Conservation (phyloP, 108 stramenopile genomes). For the Nitzschia inconspicua region DNA sequence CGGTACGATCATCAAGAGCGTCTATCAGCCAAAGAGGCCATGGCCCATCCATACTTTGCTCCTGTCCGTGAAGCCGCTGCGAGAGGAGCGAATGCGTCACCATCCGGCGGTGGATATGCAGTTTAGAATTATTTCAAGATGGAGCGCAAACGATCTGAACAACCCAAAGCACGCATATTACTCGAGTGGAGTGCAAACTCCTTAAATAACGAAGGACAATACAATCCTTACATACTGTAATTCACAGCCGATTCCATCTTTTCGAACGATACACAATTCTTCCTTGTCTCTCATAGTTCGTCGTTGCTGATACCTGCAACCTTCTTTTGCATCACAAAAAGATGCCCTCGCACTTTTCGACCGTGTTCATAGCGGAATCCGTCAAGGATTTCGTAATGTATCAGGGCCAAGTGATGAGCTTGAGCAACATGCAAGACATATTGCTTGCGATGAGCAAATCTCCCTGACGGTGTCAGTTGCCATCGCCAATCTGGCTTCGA, state of each 20-base stretch:
- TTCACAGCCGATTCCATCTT: no score
- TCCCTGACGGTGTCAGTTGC: conserved; percentile 65
- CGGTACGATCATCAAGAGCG: conserved; percentile 98
- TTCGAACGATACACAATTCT: no score
- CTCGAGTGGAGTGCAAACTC: no score
- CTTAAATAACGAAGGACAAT: no score
- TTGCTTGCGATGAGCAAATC: conserved; percentile 67
- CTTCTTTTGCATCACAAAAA: conserved; percentile 54
- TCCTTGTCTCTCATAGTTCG: conserved; percentile 13
- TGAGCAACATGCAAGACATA: conserved; percentile 45
- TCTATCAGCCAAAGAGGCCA: conserved; percentile 96
- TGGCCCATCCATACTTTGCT: conserved; percentile 96
- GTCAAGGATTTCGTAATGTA: conserved; percentile 59
- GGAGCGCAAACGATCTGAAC: no score
- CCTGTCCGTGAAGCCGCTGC: conserved; percentile 88
- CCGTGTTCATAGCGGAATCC: conserved; percentile 64
- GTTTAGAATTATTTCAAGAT: no score
- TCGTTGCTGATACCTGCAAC: not conserved
- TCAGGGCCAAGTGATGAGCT: conserved; percentile 26
- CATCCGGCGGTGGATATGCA: conserved; percentile 17
- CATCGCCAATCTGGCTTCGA: conserved; percentile 76
- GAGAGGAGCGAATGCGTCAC: conserved; percentile 26
- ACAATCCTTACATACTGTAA: no score
- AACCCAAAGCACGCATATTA: no score
- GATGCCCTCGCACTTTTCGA: conserved; percentile 52